Percentiles rank a stretch among this genome's conserved stretches.
Conservation (phyloP, 176 grass and related monocot species). For the Echinochloa phyllopogon region DNA sequence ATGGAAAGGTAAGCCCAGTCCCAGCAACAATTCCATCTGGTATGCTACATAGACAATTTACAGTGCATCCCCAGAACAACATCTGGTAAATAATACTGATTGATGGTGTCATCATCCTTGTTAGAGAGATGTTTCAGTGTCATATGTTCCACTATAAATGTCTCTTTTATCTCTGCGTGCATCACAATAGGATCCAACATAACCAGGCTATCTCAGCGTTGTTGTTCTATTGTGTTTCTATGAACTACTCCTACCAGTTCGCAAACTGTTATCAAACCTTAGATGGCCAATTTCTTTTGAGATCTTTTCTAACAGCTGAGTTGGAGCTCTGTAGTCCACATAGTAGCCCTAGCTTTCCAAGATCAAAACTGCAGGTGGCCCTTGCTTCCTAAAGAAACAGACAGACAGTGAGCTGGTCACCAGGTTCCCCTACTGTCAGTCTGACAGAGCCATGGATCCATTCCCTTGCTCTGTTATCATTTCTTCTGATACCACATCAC, state of each 20-base stretch:
- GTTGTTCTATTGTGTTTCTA: constrained; percentile 1
- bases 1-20: constrained; percentile 13
- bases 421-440: background rate
- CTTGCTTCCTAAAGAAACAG: background rate
- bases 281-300: background rate
- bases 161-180: background rate
- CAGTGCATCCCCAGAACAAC: background rate
- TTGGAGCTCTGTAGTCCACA: background rate
- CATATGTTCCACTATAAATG: constrained; percentile 1
- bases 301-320: background rate
- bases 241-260: background rate
- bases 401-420: background rate
- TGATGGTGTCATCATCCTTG: constrained; percentile 10
- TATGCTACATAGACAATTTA: background rate
- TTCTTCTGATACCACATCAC: background rate
- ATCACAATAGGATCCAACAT: background rate
- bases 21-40: constrained; percentile 22
- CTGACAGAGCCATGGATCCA: background rate
- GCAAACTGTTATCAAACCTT: background rate
- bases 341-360: background rate
- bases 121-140: background rate
- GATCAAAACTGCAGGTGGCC: background rate
- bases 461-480: constrained; percentile 4
- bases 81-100: background rate
- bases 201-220: background rate